phyloP scores from a whole-genome alignment of 2,329 filamentous ascomycete species.

The Calonectria pauciramosa region DNA sequence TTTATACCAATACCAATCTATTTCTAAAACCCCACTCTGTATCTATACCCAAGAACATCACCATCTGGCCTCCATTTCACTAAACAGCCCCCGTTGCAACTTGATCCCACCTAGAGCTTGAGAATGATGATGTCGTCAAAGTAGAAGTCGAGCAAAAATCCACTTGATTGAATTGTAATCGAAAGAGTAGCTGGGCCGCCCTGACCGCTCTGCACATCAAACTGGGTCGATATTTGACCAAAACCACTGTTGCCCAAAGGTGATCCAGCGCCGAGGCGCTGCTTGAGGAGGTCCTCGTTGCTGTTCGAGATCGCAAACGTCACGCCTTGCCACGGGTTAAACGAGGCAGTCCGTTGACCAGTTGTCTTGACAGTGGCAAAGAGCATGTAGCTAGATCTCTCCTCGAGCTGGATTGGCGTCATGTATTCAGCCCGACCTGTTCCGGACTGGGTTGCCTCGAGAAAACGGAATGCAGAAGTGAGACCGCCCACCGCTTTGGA shows the following conservation, averaged over 20 bases:
- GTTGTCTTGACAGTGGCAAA: not conserved
- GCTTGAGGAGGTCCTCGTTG: not conserved
- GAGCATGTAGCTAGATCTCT: not conserved
- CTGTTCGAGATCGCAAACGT: not conserved
- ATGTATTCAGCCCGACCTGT: not conserved
- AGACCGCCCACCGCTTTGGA: not conserved
- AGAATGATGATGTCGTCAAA: not conserved
- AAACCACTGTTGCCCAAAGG: not conserved
- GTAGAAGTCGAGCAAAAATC: not conserved
- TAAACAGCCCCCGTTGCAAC: not conserved
- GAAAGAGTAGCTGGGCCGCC: not conserved
- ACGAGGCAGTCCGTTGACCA: not conserved
- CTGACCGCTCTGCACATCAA: not conserved
- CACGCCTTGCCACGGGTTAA: not conserved
- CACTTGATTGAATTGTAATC: not conserved
- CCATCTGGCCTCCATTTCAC: not conserved
- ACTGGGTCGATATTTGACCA: not conserved
- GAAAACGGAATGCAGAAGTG: not conserved
- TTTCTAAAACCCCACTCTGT: not conserved
- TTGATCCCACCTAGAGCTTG: not conserved
- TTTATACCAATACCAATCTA: not conserved
- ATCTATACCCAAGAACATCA: not conserved
- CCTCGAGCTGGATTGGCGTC: not conserved
- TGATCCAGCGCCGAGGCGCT: not conserved
- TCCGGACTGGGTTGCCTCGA: not conserved